Percentiles rank a stretch among this genome's conserved stretches.
Conservation (phyloP, 225 moss, liverwort and hornwort genomes). For the Climacium dendroides region DNA sequence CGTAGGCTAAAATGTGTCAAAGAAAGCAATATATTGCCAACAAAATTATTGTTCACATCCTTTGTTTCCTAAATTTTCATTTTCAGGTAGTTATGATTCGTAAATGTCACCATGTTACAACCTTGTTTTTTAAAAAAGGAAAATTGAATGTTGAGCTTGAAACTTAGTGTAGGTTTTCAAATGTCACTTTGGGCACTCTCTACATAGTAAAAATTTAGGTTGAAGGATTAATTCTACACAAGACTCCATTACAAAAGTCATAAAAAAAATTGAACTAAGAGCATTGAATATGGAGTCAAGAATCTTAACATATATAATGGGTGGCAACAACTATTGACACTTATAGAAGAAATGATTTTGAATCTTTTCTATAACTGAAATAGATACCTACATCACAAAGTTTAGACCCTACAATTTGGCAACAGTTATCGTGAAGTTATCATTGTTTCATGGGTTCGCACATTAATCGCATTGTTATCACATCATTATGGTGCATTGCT, state of each 20-base stretch:
- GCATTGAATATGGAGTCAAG: neutral
- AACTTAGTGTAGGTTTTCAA: neutral
- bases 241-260: neutral
- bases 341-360: neutral
- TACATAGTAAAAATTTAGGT: rapidly evolving
- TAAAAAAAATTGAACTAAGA: neutral
- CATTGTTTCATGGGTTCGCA: no score
- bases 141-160: neutral
- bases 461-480: no score
- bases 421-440: no score
- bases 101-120: rapidly evolving
- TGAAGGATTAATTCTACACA: no score
- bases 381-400: no score
- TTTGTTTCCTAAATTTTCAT: neutral
- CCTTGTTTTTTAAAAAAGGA: neutral
- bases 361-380: neutral
- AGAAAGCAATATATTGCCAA: neutral
- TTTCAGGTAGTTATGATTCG: neutral
- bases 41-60: neutral
- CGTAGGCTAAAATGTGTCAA: neutral
- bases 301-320: neutral
- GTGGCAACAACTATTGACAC: no score
- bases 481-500: no score
- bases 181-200: neutral
- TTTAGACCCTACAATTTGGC: no score